Base-by-base conservation (phyloP, 225 moss, liverwort and hornwort species). In the Physcomitrellopsis africana region DNA sequence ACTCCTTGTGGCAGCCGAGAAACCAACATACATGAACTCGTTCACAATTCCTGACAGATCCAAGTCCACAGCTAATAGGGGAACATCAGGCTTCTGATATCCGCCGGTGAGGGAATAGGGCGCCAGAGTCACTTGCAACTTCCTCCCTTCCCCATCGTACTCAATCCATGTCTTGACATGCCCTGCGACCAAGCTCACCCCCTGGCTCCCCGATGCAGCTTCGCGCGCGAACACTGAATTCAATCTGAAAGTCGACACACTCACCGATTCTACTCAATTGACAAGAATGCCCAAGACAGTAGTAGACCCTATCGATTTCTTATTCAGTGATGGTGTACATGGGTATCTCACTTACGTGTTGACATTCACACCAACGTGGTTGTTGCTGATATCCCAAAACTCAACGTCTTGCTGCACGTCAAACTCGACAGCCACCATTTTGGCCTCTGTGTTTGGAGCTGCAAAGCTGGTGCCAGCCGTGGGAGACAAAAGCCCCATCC, bases 371-470 rank as follows among this genome's bases (percentile, higher is more conserved):
- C 72, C 78, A 14, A 72, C 65, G 10, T 78, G 72, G 32, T 72
- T 65, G 57, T 78, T 41, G 27, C 41, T 65, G 54, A 78, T 78
- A 42, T 78, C 78, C 78, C 78, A 78, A 42, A 78, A 78, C 48
- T 72, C 65, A 9, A 72, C 37, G n/a, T 78, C 72, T 49, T 56
- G 71, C 27, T 78, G 78, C 22, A 72, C 32, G 16, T 72, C 78
- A 13, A 78, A 78, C 65, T 78, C 72, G 7, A 78, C 78, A 18
- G 69, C 76, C 20, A 72, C 65, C 3, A 45, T 54, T 13, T 72
- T 63, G 1, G 65, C 63, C 9, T 27, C 64, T 11, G 47, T 1
- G 32, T 65, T 46, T 24, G 78, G 71, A 13, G 71, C 18, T 13
- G 78, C 63, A 16, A 12, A 51, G 32, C 37, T 37, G 27, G 46